Conservation (phyloP, 2,329 filamentous ascomycete species). For the Colletotrichum destructivum region DNA sequence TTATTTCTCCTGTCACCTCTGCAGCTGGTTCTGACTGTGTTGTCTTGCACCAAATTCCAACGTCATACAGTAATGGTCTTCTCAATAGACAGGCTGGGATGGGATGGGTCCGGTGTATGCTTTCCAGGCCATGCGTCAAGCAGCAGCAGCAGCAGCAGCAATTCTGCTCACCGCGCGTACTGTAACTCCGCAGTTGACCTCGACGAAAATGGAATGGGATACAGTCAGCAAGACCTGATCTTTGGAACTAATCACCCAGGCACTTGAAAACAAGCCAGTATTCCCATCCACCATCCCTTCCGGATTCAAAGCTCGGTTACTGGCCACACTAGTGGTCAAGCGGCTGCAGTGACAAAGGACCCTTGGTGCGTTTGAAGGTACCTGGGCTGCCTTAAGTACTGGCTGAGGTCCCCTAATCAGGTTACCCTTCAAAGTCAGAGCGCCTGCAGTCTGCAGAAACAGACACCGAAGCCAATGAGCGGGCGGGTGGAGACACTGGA, state of each 20-base stretch:
- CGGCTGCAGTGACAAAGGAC: constrained; percentile 15
- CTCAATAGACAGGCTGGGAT: constrained; percentile 1
- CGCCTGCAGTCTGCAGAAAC: constrained; percentile 16
- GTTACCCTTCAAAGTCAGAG: neutral
- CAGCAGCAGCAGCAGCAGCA: neutral
- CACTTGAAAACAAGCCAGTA: neutral
- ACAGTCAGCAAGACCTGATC: constrained; percentile 20
- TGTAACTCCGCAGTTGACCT: neutral
- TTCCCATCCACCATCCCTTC: neutral
- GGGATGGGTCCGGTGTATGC: constrained; percentile 5
- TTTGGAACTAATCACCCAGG: constrained; percentile 10
- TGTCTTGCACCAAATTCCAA: constrained; percentile 21
- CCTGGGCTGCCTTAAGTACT: neutral
- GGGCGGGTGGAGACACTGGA: neutral
- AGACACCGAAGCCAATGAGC: constrained; percentile 8
- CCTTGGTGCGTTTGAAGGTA: constrained; percentile 18
- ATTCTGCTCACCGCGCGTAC: neutral
- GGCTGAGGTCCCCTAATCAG: neutral
- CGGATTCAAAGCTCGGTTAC: neutral
- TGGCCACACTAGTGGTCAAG: constrained; percentile 16
- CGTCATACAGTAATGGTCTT: neutral
- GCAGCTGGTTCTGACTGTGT: constrained; percentile 16
- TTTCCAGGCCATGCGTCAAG: constrained; percentile 7
- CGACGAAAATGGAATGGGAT: constrained; percentile 20
- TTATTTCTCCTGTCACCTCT: constrained; percentile 18